phyloP scores from a whole-genome alignment of 176 grass and related monocot genomes.

The Elymus sibiricus region DNA sequence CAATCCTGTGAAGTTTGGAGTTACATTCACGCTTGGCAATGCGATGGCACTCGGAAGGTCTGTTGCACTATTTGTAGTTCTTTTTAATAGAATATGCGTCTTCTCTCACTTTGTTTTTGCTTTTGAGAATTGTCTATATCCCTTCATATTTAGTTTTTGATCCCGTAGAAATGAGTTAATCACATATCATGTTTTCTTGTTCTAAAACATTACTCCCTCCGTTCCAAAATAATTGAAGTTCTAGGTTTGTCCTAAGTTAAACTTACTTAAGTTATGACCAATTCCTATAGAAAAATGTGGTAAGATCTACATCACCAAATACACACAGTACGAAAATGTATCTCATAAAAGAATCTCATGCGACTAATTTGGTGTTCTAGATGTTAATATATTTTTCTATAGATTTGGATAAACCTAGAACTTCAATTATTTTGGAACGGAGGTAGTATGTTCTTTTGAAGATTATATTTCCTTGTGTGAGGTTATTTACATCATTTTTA shows the following conservation, averaged over 20 bases:
- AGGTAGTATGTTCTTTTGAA: background rate
- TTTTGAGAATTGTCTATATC: background rate
- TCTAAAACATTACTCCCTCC: background rate
- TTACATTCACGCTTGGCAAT: conserved; percentile 99
- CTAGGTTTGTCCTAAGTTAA: too few relatives aligned
- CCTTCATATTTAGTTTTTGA: background rate
- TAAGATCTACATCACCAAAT: too few relatives aligned
- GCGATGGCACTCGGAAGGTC: conserved; percentile 96
- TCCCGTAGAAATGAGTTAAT: background rate
- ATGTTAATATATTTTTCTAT: too few relatives aligned
- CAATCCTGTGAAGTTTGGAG: conserved; percentile 92
- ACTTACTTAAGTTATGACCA: too few relatives aligned
- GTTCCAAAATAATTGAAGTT: too few relatives aligned
- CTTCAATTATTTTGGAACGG: too few relatives aligned
- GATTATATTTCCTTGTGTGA: background rate
- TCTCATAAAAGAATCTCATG: too few relatives aligned
- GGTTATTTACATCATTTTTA: background rate
- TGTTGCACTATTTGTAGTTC: conserved; percentile 19
- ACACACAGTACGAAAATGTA: background rate
- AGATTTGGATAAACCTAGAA: too few relatives aligned
- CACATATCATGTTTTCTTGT: background rate
- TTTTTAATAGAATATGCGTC: background rate
- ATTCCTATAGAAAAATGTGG: too few relatives aligned
- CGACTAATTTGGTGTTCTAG: too few relatives aligned
- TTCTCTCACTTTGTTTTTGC: background rate